These are phyloP conservation scores for Boechera divaricarpa DNA, from an alignment of 345 rosid genomes.

Conservation along the genomic window DNA sequence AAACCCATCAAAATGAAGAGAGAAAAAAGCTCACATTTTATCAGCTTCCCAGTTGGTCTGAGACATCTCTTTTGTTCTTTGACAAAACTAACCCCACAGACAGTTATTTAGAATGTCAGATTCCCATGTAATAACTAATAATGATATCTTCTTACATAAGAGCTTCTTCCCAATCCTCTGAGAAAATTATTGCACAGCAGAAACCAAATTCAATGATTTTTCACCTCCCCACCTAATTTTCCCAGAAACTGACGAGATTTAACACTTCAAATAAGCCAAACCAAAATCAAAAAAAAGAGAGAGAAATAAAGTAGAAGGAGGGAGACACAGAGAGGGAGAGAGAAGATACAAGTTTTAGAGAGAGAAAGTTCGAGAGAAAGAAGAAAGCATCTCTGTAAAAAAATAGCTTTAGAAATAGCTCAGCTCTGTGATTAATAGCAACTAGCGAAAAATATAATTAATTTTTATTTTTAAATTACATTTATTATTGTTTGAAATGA, in stretches of 20 bases:
- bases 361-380: conserved; percentile 43
- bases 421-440: conserved; percentile 43
- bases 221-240: conserved; percentile 37
- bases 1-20: conserved; percentile 29
- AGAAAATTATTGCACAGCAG: conserved; percentile 43
- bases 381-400: conserved; percentile 45
- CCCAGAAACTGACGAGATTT: conserved; percentile 34
- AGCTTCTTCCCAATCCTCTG: conserved; percentile 46
- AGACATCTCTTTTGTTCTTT: conserved; percentile 61
- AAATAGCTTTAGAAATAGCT: conserved; percentile 40
- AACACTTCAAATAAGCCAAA: conserved; percentile 31
- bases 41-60: conserved; percentile 99
- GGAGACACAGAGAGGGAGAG: conserved; percentile 20
- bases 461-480: not conserved
- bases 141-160: conserved; percentile 26
- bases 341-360: conserved; percentile 23
- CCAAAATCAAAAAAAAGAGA: conserved; percentile 1
- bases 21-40: conserved; percentile 76
- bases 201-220: conserved; percentile 23
- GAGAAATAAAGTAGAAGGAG: not conserved
- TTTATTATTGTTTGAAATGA: not conserved
- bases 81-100: conserved; percentile 43
- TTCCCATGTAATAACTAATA: conserved; percentile 43
- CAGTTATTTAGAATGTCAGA: conserved; percentile 53
- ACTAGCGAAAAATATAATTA: conserved; percentile 2